Evolutionary conservation across 805 yeast genomes (phyloP), one percentile per base, ranked within the genome.

Genomic region (Schizosaccharomyces japonicus): DNA sequence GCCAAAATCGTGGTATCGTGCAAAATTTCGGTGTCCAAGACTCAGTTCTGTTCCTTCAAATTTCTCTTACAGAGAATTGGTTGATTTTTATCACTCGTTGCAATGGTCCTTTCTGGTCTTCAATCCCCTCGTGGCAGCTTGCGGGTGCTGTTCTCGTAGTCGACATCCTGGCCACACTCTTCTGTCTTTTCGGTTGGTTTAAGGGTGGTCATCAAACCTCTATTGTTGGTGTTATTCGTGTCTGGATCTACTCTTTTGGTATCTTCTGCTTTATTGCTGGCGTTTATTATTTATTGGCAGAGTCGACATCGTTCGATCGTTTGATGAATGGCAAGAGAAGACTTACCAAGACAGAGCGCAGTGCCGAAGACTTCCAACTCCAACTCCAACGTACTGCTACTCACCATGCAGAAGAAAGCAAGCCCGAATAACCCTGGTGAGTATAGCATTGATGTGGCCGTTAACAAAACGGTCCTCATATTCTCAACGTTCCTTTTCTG

Each of bases 71-170:
- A 65, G 95, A 83, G 73, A 83, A 84, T 73, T 83, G 95, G 95
- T 77, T 83, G 68, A 83, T 83, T 72, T 83, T 83, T 80, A 72
- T 84, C 63, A 83, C 95, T 61, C 79, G 95, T 73, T 94, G 94
- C 63, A 80, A 75, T 66, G 95, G 95, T 72, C 94, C 95, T 63
- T 84, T 84, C 90, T 84, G 95, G 95, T 80, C 94, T 51, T 82
- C 94, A 44, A 60, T 72, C 51, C 95, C 95, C 71, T 84, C 95
- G 45, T 83, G 95, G 95, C 94, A 83, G 73, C 76, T 83, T 69
- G 57, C 90, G 58, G 93, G 93, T 71, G 95, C 95, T 60, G 94
- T 83, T 59, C 72, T 81, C 63, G 67, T 68, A 62, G 95, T 83
- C 63, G 95, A 83, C 68, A 67, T 83, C 71, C 67, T 84, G 59